Evolutionary conservation across 768 basidiomycete genomes (phyloP).

Genomic region (Pleurotus djamor): DNA sequence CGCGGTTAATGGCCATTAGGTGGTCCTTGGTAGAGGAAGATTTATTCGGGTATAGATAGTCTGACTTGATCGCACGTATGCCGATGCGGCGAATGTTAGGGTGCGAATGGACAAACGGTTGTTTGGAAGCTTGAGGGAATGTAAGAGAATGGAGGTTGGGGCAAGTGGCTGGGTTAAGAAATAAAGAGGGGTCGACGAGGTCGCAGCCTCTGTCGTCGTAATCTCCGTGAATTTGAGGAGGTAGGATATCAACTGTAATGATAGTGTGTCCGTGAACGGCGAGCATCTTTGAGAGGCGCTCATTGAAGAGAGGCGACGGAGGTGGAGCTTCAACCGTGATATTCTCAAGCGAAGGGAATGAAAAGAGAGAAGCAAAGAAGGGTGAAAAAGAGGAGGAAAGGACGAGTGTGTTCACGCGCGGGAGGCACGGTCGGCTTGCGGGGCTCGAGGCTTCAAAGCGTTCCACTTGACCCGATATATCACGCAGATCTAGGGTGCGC

Average conservation of each 20-base stretch:
- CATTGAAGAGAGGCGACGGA: slow-evolving; percentile 12
- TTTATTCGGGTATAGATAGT: slow-evolving; percentile 42
- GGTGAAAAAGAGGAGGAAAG: slow-evolving; percentile 38
- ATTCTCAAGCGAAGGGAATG: slow-evolving; percentile 39
- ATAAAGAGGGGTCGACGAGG: slow-evolving; percentile 37
- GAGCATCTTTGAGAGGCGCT: slow-evolving; percentile 34
- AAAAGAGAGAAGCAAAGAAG: slow-evolving; percentile 31
- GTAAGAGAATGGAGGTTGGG: slow-evolving; percentile 43
- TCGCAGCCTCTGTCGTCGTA: slow-evolving; percentile 28
- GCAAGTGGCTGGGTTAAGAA: slow-evolving; percentile 39
- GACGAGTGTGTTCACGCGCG: slow-evolving; percentile 39
- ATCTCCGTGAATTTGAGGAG: slow-evolving; percentile 28
- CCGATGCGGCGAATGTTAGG: slow-evolving; percentile 44
- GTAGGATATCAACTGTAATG: slow-evolving; percentile 33
- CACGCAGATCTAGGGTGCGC: slow-evolving; percentile 44
- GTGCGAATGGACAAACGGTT: slow-evolving; percentile 18
- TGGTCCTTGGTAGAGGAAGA: slow-evolving; percentile 32
- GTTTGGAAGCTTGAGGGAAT: slow-evolving; percentile 30
- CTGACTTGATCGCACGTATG: slow-evolving; percentile 38
- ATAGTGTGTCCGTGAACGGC: slow-evolving; percentile 37
- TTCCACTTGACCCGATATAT: slow-evolving; percentile 18
- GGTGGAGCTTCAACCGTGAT: slow-evolving; percentile 34
- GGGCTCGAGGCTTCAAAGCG: slow-evolving; percentile 3
- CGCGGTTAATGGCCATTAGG: slow-evolving; percentile 37
- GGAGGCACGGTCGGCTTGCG: slow-evolving; percentile 31